phyloP scores from a whole-genome alignment of 768 basidiomycete genomes.

The Crassisporium funariophilum region DNA sequence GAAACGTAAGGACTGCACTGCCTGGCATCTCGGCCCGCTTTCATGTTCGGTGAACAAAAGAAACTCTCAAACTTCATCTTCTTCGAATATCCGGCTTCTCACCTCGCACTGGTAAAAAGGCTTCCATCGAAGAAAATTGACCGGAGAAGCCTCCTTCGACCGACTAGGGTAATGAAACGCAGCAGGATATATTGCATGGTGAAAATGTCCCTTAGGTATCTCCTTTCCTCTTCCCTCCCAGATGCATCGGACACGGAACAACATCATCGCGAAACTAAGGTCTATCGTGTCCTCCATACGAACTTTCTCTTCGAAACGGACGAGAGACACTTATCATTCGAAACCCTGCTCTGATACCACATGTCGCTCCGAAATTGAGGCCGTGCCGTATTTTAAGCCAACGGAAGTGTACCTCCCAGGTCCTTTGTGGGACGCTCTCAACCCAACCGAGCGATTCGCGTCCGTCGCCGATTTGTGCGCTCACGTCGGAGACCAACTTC shows the following conservation, averaged over 20 bases:
- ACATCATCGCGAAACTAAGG: neutral
- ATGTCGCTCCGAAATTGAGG: no score
- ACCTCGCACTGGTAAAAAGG: neutral
- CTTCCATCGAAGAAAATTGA: neutral
- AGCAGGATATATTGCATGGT: neutral
- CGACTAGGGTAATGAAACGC: neutral
- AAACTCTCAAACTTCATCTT: neutral
- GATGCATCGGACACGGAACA: neutral
- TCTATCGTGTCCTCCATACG: neutral
- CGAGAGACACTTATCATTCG: neutral
- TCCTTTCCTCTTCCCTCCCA: neutral
- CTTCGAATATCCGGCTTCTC: neutral
- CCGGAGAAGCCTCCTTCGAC: neutral
- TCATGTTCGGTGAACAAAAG: neutral
- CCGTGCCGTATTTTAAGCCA: neutral
- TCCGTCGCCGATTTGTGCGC: slow-evolving; percentile 24
- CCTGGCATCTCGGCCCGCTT: neutral
- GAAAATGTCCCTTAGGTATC: neutral
- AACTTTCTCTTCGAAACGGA: neutral
- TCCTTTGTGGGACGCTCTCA: slow-evolving; percentile 16
- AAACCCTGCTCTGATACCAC: neutral
- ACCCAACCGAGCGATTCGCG: slow-evolving; percentile 17
- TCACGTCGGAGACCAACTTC: slow-evolving; percentile 23
- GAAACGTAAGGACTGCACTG: neutral
- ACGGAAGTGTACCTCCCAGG: slow-evolving; percentile 6